Percentiles rank a stretch among this genome's conserved stretches.
Evolutionary conservation across 768 basidiomycete genomes (phyloP).

Genomic region (Amanita polypyramis): DNA sequence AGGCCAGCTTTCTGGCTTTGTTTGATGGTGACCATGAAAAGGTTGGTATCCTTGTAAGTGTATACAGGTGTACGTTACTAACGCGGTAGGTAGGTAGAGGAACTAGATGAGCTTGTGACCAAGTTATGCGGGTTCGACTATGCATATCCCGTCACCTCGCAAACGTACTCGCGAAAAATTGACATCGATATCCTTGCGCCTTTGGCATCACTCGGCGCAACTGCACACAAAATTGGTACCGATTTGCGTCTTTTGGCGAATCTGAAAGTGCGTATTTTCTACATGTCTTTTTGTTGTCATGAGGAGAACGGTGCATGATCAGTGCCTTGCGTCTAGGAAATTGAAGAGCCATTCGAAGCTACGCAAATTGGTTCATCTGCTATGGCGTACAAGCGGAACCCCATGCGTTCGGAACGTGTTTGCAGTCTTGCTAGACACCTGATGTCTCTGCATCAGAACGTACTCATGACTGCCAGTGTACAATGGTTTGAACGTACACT

Average conservation of each 20-base stretch:
- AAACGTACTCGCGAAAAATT: slow-evolving; percentile 98
- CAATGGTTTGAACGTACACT: slow-evolving; percentile 99
- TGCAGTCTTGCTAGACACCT: slow-evolving; percentile 95
- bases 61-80: not conserved
- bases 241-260: slow-evolving; percentile 92
- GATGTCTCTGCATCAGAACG: slow-evolving; percentile 94
- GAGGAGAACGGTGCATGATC: not conserved
- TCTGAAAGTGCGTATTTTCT: slow-evolving; percentile 49
- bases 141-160: slow-evolving; percentile 95
- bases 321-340: slow-evolving; percentile 50
- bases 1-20: slow-evolving; percentile 88
- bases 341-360: slow-evolving; percentile 98
- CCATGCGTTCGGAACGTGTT: slow-evolving; percentile 96
- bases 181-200: slow-evolving; percentile 89
- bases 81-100: slow-evolving; percentile 51
- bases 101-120: slow-evolving; percentile 82
- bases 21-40: slow-evolving; percentile 96
- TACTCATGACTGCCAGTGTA: slow-evolving; percentile 86
- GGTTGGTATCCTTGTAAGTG: slow-evolving; percentile 23
- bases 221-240: slow-evolving; percentile 96
- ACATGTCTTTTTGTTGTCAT: not conserved
- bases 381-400: slow-evolving; percentile 99
- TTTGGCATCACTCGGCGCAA: slow-evolving; percentile 83
- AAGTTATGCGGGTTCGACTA: slow-evolving; percentile 87
- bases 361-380: slow-evolving; percentile 96